phyloP scores from a whole-genome alignment of 2,329 filamentous ascomycete species.

The Monosporascus sp. region DNA sequence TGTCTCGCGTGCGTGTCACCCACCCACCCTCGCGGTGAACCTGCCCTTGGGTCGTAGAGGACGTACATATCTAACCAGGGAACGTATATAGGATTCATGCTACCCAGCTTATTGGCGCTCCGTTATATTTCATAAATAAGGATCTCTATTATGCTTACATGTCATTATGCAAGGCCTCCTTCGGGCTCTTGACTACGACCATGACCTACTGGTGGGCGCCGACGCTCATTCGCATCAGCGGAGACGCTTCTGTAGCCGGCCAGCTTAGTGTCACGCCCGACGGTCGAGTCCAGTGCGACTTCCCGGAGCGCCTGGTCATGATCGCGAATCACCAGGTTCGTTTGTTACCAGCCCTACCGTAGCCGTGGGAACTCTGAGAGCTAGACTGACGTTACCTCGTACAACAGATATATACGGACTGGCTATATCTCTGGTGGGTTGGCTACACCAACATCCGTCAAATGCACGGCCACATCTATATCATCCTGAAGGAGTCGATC shows the following conservation, averaged over 20 bases:
- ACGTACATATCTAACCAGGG: constrained; percentile 13
- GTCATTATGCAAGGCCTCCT: constrained; percentile 78
- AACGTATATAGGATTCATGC: constrained; percentile 49
- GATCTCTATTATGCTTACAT: constrained; percentile 83
- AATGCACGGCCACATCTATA: constrained; percentile 83
- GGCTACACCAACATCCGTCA: constrained; percentile 71
- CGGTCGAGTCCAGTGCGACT: constrained; percentile 70
- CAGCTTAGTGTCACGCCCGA: constrained; percentile 66
- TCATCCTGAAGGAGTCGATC: constrained; percentile 83
- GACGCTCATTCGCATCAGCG: constrained; percentile 75
- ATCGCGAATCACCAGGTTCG: constrained; percentile 79
- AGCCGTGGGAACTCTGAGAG: not conserved
- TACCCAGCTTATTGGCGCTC: constrained; percentile 71
- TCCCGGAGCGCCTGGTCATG: constrained; percentile 75
- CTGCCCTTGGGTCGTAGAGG: not conserved
- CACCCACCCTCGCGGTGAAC: not conserved
- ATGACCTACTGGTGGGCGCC: constrained; percentile 87
- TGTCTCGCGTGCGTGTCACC: constrained; percentile 39
- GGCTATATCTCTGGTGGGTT: constrained; percentile 91
- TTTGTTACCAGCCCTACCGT: not conserved
- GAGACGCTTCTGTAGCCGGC: constrained; percentile 71
- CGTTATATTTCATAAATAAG: constrained; percentile 69
- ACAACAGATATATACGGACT: constrained; percentile 73
- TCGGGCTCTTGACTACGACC: constrained; percentile 70
- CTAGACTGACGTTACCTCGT: constrained; percentile 15